Conservation (phyloP, 2,329 filamentous ascomycete species). For the Hymenoscyphus fructigenus region DNA sequence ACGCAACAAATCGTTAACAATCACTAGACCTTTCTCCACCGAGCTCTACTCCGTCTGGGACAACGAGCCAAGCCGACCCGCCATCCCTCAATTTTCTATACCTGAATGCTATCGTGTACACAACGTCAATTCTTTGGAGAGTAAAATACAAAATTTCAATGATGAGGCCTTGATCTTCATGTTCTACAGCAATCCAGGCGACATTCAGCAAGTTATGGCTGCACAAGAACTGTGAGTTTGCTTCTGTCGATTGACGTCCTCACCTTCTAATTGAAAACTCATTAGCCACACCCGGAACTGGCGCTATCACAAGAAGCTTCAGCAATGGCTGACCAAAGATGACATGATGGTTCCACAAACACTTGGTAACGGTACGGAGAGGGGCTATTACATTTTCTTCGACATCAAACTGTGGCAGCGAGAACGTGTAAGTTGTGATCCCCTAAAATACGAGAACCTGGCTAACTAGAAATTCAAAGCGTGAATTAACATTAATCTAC, state of each 20-base stretch:
- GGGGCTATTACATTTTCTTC: constrained; percentile 67
- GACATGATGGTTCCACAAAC: constrained; percentile 63
- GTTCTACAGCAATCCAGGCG: constrained; percentile 65
- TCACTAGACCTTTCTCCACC: constrained; percentile 46
- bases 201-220: constrained; percentile 62
- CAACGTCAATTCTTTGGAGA: constrained; percentile 64
- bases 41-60: constrained; percentile 63
- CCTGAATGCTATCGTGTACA: constrained; percentile 67
- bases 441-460: neutral
- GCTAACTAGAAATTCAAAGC: constrained; percentile 41
- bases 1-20: constrained; percentile 22
- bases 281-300: constrained; percentile 61
- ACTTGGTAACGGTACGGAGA: constrained; percentile 58
- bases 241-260: neutral
- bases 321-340: constrained; percentile 67
- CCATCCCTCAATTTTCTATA: constrained; percentile 55
- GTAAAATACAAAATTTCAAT: constrained; percentile 65
- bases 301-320: constrained; percentile 67
- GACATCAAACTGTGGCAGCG: constrained; percentile 62
- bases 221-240: constrained; percentile 59
- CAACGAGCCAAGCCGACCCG: constrained; percentile 56
- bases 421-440: constrained; percentile 53
- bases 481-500: constrained; percentile 61
- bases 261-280: constrained; percentile 13
- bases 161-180: constrained; percentile 70